Evolutionary conservation across 192 early-diverging fungal species (phyloP).

Genomic region (Allomyces macrogynus): DNA sequence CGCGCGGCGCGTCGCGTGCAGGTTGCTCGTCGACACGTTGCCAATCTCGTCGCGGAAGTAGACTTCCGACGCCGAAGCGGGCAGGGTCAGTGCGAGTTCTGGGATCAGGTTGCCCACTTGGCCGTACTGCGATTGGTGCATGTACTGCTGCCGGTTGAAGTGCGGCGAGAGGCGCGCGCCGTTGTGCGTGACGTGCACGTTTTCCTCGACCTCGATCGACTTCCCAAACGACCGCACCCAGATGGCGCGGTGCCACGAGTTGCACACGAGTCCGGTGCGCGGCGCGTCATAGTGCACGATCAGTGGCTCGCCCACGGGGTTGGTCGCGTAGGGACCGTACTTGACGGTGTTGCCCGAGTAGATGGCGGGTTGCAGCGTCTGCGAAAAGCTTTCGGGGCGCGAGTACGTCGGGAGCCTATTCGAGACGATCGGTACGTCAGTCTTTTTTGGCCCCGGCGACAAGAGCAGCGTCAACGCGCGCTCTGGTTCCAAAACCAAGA

Average conservation of each 20-base stretch:
- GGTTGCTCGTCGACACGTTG: conserved; percentile 82
- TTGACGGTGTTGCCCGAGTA: conserved; percentile 27
- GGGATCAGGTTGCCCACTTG: conserved; percentile 26
- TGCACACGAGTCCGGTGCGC: conserved; percentile 33
- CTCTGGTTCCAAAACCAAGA: not conserved
- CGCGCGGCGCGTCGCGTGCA: conserved; percentile 16
- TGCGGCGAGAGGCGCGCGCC: conserved; percentile 44
- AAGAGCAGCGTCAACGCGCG: too few species aligned
- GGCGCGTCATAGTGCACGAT: conserved; percentile 45
- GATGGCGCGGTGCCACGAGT: conserved; percentile 40
- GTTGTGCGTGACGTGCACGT: conserved; percentile 39
- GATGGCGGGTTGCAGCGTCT: too few species aligned
- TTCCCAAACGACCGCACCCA: conserved; percentile 69
- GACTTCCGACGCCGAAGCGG: conserved; percentile 43
- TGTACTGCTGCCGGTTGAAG: conserved; percentile 52
- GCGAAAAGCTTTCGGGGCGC: too few species aligned
- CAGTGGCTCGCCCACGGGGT: conserved; percentile 10
- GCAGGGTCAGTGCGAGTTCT: conserved; percentile 35
- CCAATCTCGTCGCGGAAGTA: conserved; percentile 85
- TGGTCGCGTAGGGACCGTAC: conserved; percentile 36
- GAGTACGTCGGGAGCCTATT: too few species aligned
- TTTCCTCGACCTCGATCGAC: conserved; percentile 66
- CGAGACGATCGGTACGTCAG: too few species aligned
- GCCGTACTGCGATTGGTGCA: conserved; percentile 20
- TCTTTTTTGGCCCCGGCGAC: too few species aligned